Conservation (phyloP, 139 green algal species). For the Asterochloris erici region DNA sequence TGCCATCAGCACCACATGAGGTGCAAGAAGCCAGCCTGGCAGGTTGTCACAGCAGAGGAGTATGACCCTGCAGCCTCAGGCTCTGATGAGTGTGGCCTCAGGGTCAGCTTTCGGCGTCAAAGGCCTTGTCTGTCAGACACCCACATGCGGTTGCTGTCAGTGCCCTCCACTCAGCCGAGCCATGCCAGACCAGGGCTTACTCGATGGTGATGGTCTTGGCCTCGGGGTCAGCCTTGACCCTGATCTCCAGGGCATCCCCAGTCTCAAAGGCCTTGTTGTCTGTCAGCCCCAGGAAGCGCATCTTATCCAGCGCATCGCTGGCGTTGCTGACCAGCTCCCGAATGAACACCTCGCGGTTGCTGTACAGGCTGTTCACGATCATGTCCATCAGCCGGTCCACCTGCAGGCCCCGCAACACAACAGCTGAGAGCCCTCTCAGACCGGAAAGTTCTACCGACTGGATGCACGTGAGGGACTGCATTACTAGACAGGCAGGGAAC, state of each 20-base stretch:
- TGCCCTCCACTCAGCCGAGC: no score
- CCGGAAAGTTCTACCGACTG: not conserved
- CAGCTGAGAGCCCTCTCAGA: not conserved
- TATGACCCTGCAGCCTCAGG: no score
- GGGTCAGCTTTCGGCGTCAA: no score
- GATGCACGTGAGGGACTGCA: not conserved
- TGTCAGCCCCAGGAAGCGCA: slow-evolving; percentile 73
- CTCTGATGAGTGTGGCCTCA: no score
- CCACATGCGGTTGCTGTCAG: no score
- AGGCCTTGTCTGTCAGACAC: no score
- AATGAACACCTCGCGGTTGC: slow-evolving; percentile 90
- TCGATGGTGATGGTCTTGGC: slow-evolving; percentile 88
- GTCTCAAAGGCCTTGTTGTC: slow-evolving; percentile 52
- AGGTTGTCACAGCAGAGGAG: no score
- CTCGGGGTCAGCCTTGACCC: slow-evolving; percentile 82
- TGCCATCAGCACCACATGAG: no score
- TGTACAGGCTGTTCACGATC: slow-evolving; percentile 99
- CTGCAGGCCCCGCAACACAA: slow-evolving; percentile 35
- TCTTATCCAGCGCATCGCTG: slow-evolving; percentile 95
- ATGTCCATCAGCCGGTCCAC: slow-evolving; percentile 97
- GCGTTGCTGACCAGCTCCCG: slow-evolving; percentile 93
- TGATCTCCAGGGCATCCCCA: slow-evolving; percentile 82
- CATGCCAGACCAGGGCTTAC: slow-evolving; percentile 34
- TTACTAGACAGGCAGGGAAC: not conserved
- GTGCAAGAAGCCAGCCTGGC: no score